phyloP scores from a whole-genome alignment of 2,329 filamentous ascomycete species.

The Drechslerella dactyloides region DNA sequence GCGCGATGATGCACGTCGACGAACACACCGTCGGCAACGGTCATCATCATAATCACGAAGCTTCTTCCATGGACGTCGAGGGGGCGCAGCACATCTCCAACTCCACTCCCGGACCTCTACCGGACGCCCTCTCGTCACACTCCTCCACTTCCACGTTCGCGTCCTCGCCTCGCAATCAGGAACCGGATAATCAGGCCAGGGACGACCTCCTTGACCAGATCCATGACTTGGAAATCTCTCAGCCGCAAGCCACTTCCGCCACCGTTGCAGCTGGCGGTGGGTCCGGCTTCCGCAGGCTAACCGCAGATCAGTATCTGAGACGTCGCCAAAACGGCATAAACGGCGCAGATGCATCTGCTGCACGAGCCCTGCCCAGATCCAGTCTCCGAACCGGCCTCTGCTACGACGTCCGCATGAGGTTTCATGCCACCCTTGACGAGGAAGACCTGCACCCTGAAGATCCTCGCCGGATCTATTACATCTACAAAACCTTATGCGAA shows the following conservation, averaged over 20 bases:
- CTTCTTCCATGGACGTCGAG: background rate
- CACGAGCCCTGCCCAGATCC: conserved; percentile 58
- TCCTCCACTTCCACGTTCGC: background rate
- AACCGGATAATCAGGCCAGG: background rate
- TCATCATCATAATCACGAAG: too few species aligned
- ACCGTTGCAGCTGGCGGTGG: conserved; percentile 1
- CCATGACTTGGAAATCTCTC: background rate
- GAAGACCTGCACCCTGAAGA: conserved; percentile 91
- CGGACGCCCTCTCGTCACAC: background rate
- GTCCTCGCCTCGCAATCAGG: background rate
- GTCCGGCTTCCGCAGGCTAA: conserved; percentile 24
- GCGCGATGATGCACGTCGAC: too few species aligned
- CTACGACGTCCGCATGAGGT: conserved; percentile 94
- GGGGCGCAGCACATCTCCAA: background rate
- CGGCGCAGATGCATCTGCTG: conserved; percentile 52
- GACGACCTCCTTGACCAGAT: background rate
- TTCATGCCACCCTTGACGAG: conserved; percentile 83
- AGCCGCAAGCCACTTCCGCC: conserved; percentile 11
- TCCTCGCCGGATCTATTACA: conserved; percentile 86
- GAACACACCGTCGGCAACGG: too few species aligned
- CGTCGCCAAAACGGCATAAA: conserved; percentile 16
- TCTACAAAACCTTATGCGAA: conserved; percentile 85
- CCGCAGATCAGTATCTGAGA: conserved; percentile 22
- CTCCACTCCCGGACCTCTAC: background rate
- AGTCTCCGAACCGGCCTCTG: conserved; percentile 76